Conservation (phyloP, 164 flowering plant species). For the Paratinospora sagittata region DNA sequence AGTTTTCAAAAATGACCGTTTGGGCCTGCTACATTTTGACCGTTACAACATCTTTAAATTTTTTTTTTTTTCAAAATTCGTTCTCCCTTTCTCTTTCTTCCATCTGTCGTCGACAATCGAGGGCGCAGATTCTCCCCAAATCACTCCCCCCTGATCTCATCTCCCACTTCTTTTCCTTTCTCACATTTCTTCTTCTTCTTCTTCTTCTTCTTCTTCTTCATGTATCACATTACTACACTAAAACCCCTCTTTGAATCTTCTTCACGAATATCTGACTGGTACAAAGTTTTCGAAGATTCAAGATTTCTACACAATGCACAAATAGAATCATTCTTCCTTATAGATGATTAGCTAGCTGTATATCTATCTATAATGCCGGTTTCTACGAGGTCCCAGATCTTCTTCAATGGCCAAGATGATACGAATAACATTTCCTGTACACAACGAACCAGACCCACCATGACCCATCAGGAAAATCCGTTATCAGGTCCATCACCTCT, state of each 20-base stretch:
- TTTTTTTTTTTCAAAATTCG: conserved; percentile 19
- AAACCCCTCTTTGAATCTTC: neutral
- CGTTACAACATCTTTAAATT: conserved; percentile 19
- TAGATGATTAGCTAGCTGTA: neutral
- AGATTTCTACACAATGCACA: conserved; percentile 22
- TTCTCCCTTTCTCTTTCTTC: conserved; percentile 16
- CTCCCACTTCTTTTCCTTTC: conserved; percentile 3
- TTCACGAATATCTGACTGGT: neutral
- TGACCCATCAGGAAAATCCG: conserved; percentile 29
- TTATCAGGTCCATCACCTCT: conserved; percentile 17
- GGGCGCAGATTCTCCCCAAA: conserved; percentile 29
- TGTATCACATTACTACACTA: neutral
- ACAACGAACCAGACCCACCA: conserved; percentile 22
- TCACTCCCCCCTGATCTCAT: conserved; percentile 14
- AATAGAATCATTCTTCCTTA: conserved; percentile 11
- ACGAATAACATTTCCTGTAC: conserved; percentile 9
- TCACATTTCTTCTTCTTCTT: neutral
- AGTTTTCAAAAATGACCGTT: conserved; percentile 20
- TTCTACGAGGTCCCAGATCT: conserved; percentile 57
- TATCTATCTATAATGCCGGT: conserved; percentile 44
- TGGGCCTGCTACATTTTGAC: conserved; percentile 21
- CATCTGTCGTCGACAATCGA: conserved; percentile 26
- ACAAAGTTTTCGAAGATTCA: neutral
- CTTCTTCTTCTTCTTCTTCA: neutral
- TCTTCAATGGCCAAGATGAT: conserved; percentile 26